Evolutionary conservation across 2,329 filamentous ascomycete genomes (phyloP).

Genomic region (Cadophora sp.): DNA sequence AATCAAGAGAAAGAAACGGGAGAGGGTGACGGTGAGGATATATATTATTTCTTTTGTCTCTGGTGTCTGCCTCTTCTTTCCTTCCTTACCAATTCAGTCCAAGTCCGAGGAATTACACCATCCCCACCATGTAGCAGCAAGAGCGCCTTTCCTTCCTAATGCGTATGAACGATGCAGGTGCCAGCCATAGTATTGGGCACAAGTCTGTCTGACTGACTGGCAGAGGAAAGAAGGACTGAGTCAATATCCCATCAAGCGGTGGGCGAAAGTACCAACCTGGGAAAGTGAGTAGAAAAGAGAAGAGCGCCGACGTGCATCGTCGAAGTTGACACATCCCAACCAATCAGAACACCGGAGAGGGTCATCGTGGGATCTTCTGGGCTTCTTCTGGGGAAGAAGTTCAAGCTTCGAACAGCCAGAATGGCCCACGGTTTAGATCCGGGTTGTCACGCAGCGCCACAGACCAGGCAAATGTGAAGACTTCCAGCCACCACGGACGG

Average conservation of each 20-base stretch:
- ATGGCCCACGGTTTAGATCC: too few relatives aligned
- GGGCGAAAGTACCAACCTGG: too few relatives aligned
- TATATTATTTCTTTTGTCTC: not conserved
- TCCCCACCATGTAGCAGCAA: conserved; percentile 13
- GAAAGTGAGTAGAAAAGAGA: not conserved
- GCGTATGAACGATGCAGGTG: not conserved
- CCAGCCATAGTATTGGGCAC: not conserved
- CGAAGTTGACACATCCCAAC: not conserved
- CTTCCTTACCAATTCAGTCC: not conserved
- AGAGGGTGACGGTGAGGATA: not conserved
- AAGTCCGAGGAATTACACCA: conserved; percentile 9
- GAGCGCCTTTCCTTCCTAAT: not conserved
- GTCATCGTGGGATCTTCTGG: not conserved
- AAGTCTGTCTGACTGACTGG: too few relatives aligned
- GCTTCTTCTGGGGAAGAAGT: not conserved
- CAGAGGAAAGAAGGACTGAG: too few relatives aligned
- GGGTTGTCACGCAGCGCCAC: not conserved
- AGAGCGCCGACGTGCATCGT: not conserved
- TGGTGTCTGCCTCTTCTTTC: too few relatives aligned
- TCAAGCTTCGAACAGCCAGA: not conserved
- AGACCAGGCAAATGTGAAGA: not conserved
- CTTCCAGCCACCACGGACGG: conserved; percentile 11
- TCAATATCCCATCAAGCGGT: too few relatives aligned
- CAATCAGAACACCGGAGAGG: not conserved
- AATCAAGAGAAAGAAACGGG: not conserved